Conservation (phyloP, 2,329 filamentous ascomycete species). For the Pseudocercospora vitis region DNA sequence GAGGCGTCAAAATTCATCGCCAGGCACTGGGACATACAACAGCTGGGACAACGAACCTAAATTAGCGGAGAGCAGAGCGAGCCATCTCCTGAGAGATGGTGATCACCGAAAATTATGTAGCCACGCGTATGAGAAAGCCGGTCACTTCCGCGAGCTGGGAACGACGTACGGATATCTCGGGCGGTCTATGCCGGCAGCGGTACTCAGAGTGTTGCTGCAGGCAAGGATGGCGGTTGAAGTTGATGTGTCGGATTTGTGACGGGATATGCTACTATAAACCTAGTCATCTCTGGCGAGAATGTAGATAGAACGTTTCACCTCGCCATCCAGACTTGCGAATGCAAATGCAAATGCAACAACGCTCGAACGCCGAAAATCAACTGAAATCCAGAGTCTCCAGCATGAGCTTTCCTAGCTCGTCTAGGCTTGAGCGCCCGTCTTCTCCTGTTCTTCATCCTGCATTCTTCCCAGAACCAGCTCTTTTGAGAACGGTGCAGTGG, state of each 20-base stretch:
- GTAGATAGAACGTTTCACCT: not conserved
- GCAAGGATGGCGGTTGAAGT: conserved; percentile 18
- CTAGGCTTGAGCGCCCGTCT: conserved; percentile 5
- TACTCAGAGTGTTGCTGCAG: conserved; percentile 18
- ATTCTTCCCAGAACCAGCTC: conserved; percentile 25
- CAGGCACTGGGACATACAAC: no score
- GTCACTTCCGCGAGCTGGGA: conserved; percentile 61
- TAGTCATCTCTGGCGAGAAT: no score
- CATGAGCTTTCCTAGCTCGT: not conserved
- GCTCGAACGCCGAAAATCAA: conserved; percentile 4
- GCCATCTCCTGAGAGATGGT: no score
- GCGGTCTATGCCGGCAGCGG: conserved; percentile 18
- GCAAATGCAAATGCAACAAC: not conserved
- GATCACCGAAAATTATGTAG: no score
- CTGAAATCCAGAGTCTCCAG: no score
- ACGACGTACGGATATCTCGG: conserved; percentile 16
- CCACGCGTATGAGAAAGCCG: conserved; percentile 53
- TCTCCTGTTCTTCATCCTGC: conserved; percentile 16
- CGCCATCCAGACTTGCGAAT: no score
- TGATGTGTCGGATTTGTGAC: no score
- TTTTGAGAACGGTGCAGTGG: conserved; percentile 29
- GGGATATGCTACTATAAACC: no score
- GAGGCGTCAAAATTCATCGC: no score
- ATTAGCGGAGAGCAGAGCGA: no score
- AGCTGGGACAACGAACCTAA: no score